phyloP scores from a whole-genome alignment of 2,329 filamentous ascomycete genomes.

The Exophiala oligosperma region DNA sequence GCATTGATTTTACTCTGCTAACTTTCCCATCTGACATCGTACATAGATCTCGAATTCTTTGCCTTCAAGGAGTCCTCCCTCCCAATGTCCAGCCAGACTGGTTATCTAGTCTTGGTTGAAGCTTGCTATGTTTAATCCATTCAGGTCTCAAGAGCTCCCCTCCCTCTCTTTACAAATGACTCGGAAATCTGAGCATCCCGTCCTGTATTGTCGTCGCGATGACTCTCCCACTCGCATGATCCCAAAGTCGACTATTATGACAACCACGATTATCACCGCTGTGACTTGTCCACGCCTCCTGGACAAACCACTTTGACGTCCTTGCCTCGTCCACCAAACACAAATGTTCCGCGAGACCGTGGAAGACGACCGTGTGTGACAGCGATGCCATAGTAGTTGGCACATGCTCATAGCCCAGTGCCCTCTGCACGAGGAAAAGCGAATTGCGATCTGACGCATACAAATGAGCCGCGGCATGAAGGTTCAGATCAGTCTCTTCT shows the following conservation, averaged over 20 bases:
- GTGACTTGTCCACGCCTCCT: conserved; percentile 50
- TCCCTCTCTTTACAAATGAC: background rate
- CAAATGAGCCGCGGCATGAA: conserved; percentile 59
- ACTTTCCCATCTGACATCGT: no score
- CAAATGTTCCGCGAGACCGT: conserved; percentile 42
- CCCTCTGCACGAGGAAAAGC: conserved; percentile 53
- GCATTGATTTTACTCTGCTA: no score
- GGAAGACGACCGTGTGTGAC: conserved; percentile 51
- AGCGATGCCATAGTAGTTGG: conserved; percentile 49
- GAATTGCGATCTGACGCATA: conserved; percentile 59
- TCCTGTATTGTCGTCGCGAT: conserved; percentile 53
- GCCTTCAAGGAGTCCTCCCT: no score
- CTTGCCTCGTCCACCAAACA: conserved; percentile 40
- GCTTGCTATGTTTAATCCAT: no score
- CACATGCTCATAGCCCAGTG: conserved; percentile 43
- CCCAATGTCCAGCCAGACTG: no score
- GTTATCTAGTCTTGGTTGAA: no score
- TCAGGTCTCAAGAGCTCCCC: background rate
- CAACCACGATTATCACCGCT: conserved; percentile 47
- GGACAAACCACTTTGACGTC: conserved; percentile 48
- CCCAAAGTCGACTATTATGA: conserved; percentile 50
- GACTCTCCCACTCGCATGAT: conserved; percentile 38
- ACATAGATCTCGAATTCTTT: no score
- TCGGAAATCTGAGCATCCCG: conserved; percentile 43
- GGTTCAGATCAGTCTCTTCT: conserved; percentile 44